These are phyloP conservation scores for Tuber microsphaerosporum DNA, from an alignment of 495 filamentous ascomycete species.

Conservation along the genomic window DNA sequence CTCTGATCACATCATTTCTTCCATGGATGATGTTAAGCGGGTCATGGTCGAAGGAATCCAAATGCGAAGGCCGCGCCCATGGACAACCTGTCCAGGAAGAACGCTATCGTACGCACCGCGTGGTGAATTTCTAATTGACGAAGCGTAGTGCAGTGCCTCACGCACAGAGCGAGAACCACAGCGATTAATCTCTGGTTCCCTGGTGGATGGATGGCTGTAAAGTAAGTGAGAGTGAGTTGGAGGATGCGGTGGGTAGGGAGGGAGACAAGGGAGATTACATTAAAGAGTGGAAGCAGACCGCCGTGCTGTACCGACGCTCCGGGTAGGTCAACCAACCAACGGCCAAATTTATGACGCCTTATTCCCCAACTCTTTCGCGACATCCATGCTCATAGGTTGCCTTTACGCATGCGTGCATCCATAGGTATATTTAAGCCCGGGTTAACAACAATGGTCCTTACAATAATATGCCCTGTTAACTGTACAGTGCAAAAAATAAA, in stretches of 20 bases:
- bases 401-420: background rate
- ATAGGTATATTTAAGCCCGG: background rate
- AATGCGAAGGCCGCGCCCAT: background rate
- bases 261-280: background rate
- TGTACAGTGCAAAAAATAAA: background rate
- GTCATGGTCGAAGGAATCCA: background rate
- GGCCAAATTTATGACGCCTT: background rate
- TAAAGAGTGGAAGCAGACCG: background rate
- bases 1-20: slow-evolving; percentile 1
- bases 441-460: background rate
- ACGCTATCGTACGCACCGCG: background rate
- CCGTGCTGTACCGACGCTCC: background rate
- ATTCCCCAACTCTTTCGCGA: slow-evolving; percentile 3
- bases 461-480: background rate
- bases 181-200: background rate
- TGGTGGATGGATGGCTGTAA: background rate
- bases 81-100: background rate
- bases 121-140: background rate
- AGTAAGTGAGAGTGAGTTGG: background rate
- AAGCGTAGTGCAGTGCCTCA: background rate
- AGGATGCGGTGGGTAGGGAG: background rate
- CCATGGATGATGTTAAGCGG: background rate
- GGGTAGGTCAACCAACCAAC: background rate
- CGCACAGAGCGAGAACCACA: background rate
- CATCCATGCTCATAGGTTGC: background rate